phyloP scores from a whole-genome alignment of 129 eudicot genomes.

The Erigeron canadensis region DNA sequence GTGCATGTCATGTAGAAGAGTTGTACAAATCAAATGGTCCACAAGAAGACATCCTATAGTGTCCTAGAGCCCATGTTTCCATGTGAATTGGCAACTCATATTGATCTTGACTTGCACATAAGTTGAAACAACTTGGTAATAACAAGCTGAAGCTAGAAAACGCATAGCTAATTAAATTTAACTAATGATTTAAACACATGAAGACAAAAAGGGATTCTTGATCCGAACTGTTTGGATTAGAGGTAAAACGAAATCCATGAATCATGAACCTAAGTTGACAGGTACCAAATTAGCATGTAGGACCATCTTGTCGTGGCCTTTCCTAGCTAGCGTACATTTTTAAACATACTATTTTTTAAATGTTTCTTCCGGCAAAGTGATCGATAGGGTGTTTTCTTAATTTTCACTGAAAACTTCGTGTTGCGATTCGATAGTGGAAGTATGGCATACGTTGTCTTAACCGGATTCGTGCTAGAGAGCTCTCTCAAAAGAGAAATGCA shows the following conservation, averaged over 20 bases:
- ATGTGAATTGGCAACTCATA: constrained; percentile 39
- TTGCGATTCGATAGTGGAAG: too few species aligned
- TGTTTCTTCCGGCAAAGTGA: too few species aligned
- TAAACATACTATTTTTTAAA: too few species aligned
- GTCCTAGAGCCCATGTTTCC: constrained; percentile 43
- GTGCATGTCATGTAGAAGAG: constrained; percentile 33
- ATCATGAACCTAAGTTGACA: not conserved
- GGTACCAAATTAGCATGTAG: constrained; percentile 15
- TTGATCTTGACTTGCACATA: constrained; percentile 35
- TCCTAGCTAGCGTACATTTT: not conserved
- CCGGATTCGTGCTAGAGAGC: too few species aligned
- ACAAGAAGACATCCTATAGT: constrained; percentile 18
- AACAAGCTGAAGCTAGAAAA: constrained; percentile 26
- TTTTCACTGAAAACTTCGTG: too few species aligned
- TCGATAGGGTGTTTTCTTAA: too few species aligned
- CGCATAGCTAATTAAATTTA: constrained; percentile 3
- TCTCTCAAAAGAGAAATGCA: too few species aligned
- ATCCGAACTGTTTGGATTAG: constrained; percentile 17
- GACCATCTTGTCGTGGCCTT: constrained; percentile 13
- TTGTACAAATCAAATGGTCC: constrained; percentile 36
- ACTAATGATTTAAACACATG: constrained; percentile 25
- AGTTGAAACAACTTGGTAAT: constrained; percentile 10
- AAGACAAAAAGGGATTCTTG: constrained; percentile 21
- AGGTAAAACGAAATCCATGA: not conserved
- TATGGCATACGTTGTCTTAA: too few species aligned